Evolutionary conservation across 164 flowering plant genomes (phyloP), one percentile per base, ranked within the genome.

Genomic region (Chimonanthus salicifolius): DNA sequence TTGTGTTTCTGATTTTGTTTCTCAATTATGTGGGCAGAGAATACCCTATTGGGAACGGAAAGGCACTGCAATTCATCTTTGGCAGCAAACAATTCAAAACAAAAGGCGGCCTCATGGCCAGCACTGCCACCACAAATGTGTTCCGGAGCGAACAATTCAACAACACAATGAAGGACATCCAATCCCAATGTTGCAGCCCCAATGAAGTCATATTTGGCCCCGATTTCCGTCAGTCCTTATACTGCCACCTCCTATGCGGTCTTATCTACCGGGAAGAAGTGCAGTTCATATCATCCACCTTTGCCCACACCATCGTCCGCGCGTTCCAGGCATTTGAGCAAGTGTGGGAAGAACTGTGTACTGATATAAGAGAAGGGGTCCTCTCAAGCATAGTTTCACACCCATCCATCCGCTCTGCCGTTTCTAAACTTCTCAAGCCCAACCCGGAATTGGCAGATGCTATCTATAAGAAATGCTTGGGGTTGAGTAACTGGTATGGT

Each of bases 201-300:
- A 91, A 90, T 70, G 99, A 93, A 81, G 99, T 95, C 43, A 90
- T 93, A 48, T 93, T 91, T 64, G 96, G 94, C 6, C 85, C 94
- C 2, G 90, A 92, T 71, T 93, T 90, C 81, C 86, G 86, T 46
- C 93, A 93, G 58, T 86, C 95, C 46, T 76, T 92, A 44, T 94
- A 77, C 71, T 95, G 99, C 79, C 99, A 95, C 79, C 94, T 95
- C 72, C 75, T 95, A 3, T 91, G 93, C 60, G 99, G 94, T 11
- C 87, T 95, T 15, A 80, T 95, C 44, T 86, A 64, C 79, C 69
- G 85, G 18, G 87, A 93, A 3, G 92, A 95, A 63, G 81, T 95
- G 64, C 91, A 90, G 66, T 74, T 80, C 5, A 88, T 95, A 47
- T 86, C 72, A 54, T 89, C 99, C 1, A 81, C 98, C 0, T 95